Base-by-base conservation (phyloP, 257 asterid species). In the Marsdenia floribunda region DNA sequence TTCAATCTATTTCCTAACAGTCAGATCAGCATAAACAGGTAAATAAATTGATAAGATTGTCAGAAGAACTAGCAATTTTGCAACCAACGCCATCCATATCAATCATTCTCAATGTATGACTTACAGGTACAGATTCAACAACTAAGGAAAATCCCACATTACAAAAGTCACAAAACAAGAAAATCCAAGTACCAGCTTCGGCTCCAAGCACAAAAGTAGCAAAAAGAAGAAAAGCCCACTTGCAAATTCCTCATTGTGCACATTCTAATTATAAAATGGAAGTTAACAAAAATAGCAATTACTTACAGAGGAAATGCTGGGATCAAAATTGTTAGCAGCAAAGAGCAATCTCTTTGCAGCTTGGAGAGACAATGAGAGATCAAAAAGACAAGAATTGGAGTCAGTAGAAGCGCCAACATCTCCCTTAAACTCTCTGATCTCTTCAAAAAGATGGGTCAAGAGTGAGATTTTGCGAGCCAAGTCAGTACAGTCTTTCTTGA, bases 401-500 rank as follows among this genome's bases (percentile, higher is more conserved):
- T 86, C 74, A 61, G 85, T 83, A 59, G 86, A 84, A 53, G 85
- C 72, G 35, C 79, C 80, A 81, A 81, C 33, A 57, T 76, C 78
- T 60, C 80, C 80, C 13, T 85, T 84, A 33, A 86, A 83, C 74
- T 90, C 96, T 83, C 86, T 86, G 59, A 94, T 88, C 80, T 94
- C 99, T 61, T 92, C 97, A 53, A 89, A 87, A 78, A 92, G 82
- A 86, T 94, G 93, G 24, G 89, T 89, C 78, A 94, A 83, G 50
- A 94, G 92, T 13, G 96, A 82, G 65, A 90, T 82, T 68, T 95
- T 88, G 49, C 99, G 90, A 54, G 86, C 88, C 83, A 94, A 84
- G 81, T 90, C 96, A 26, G 90, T 86, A 70, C 96, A 92, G 83
- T 94, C 99, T 80, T 85, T 92, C 90, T 86, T 89, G 85, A 92